Conservation (phyloP, 2,329 filamentous ascomycete species). For the Hymenotorrendiella dingleyae region DNA sequence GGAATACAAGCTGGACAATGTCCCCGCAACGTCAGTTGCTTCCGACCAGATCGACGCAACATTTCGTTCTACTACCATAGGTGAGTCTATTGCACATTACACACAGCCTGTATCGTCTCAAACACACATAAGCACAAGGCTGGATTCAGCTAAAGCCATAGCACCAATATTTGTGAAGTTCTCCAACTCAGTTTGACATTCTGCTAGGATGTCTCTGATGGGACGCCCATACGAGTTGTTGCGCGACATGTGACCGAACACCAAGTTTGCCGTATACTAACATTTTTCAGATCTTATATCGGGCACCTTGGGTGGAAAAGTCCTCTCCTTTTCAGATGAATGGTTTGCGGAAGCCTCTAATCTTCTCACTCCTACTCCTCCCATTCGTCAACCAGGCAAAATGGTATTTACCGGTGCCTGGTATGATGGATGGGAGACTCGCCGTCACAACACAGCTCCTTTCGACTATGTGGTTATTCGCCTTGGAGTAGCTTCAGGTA, state of each 20-base stretch:
- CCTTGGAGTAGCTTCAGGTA: constrained; percentile 64
- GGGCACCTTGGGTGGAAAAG: constrained; percentile 53
- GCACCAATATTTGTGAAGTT: too few relatives aligned
- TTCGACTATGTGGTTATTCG: constrained; percentile 65
- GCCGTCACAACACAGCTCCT: constrained; percentile 56
- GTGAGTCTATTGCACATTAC: too few relatives aligned
- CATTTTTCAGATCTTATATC: constrained; percentile 51
- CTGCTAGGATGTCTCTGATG: too few relatives aligned
- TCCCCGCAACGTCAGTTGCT: constrained; percentile 43
- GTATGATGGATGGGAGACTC: constrained; percentile 68
- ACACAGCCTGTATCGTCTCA: too few relatives aligned
- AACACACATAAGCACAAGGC: too few relatives aligned
- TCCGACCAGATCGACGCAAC: constrained; percentile 53
- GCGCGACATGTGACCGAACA: too few relatives aligned
- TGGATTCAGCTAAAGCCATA: too few relatives aligned
- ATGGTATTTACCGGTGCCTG: constrained; percentile 65
- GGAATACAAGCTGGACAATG: constrained; percentile 51
- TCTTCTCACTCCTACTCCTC: constrained; percentile 56
- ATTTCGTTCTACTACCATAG: constrained; percentile 56
- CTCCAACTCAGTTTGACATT: too few relatives aligned
- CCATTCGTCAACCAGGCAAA: constrained; percentile 58
- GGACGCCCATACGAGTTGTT: too few relatives aligned
- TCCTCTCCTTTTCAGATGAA: constrained; percentile 61
- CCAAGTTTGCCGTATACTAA: too few relatives aligned
- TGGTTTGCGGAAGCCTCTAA: constrained; percentile 64